Evolutionary conservation across 1,284 basidiomycete species (phyloP).

Genomic region (Ustilago shanxiensis): DNA sequence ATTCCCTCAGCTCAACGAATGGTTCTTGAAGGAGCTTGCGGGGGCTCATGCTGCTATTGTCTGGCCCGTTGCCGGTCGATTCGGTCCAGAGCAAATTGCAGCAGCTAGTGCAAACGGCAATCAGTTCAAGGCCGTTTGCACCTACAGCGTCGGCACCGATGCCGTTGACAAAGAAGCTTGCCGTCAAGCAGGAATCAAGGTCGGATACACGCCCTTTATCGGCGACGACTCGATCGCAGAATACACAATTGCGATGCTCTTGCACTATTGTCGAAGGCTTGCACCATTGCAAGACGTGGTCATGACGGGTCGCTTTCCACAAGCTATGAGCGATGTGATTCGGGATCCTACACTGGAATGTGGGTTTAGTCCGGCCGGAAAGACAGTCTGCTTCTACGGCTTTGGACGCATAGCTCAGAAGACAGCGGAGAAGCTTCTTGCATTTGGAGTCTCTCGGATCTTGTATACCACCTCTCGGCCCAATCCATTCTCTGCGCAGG

Average conservation of each 20-base stretch:
- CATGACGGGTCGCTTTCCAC: neutral
- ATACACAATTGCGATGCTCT: slow-evolving; percentile 37
- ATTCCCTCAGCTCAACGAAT: slow-evolving; percentile 17
- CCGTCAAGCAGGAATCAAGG: slow-evolving; percentile 17
- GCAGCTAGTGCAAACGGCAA: slow-evolving; percentile 3
- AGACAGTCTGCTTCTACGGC: slow-evolving; percentile 34
- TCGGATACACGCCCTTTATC: slow-evolving; percentile 34
- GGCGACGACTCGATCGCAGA: slow-evolving; percentile 28
- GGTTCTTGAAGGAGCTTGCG: slow-evolving; percentile 18
- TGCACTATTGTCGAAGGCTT: slow-evolving; percentile 22
- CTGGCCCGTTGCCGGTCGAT: slow-evolving; percentile 24
- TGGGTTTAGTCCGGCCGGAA: slow-evolving; percentile 26
- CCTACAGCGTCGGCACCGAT: slow-evolving; percentile 31
- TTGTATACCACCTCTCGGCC: slow-evolving; percentile 22
- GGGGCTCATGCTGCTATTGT: slow-evolving; percentile 26
- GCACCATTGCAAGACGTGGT: slow-evolving; percentile 1
- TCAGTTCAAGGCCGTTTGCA: slow-evolving; percentile 17
- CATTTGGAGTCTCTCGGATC: slow-evolving; percentile 16
- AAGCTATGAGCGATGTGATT: slow-evolving; percentile 14
- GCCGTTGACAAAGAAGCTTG: slow-evolving; percentile 27
- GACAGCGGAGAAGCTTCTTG: slow-evolving; percentile 31
- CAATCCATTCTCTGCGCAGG: slow-evolving; percentile 10
- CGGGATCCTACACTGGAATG: slow-evolving; percentile 26
- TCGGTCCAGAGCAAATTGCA: slow-evolving; percentile 21
- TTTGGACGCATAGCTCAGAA: slow-evolving; percentile 39